Percentiles rank a stretch among this genome's conserved stretches.
Evolutionary conservation across 352 stramenopile species (phyloP).

Genomic region (Thalassiosira ordinaria): DNA sequence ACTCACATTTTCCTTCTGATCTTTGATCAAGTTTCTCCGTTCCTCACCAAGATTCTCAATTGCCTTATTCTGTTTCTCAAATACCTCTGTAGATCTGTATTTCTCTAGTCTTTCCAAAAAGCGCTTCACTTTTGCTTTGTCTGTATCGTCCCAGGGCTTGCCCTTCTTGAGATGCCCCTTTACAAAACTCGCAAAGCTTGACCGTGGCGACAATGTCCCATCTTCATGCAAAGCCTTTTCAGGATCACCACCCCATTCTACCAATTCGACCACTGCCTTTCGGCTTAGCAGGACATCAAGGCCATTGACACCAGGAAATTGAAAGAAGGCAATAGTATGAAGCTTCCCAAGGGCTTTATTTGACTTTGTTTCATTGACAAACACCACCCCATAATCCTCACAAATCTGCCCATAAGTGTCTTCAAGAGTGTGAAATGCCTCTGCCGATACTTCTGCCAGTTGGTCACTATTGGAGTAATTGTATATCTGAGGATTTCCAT

Average conservation of each 20-base stretch:
- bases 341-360: conserved; percentile 8
- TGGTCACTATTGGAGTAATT: too few relatives aligned
- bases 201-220: conserved; percentile 47
- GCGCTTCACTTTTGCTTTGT: conserved; percentile 9
- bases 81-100: conserved; percentile 20
- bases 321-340: conserved; percentile 33
- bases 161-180: conserved; percentile 24
- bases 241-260: conserved; percentile 53
- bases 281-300: conserved; percentile 25
- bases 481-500: background rate
- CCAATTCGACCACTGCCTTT: conserved; percentile 16
- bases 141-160: conserved; percentile 32
- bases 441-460: background rate
- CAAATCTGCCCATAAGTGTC: conserved; percentile 30
- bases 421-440: conserved; percentile 23
- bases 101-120: conserved; percentile 26
- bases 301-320: conserved; percentile 6
- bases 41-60: conserved; percentile 21
- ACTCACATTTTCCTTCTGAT: conserved; percentile 27
- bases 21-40: conserved; percentile 13
- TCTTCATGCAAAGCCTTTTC: conserved; percentile 44
- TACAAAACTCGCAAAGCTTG: conserved; percentile 48
- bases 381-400: conserved; percentile 30
- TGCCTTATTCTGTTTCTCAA: conserved; percentile 15
- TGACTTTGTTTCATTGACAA: conserved; percentile 16